Percentiles rank a stretch among this genome's conserved stretches.
Evolutionary conservation across 179 eudicot genomes (phyloP).

Genomic region (Beta lomatogona): DNA sequence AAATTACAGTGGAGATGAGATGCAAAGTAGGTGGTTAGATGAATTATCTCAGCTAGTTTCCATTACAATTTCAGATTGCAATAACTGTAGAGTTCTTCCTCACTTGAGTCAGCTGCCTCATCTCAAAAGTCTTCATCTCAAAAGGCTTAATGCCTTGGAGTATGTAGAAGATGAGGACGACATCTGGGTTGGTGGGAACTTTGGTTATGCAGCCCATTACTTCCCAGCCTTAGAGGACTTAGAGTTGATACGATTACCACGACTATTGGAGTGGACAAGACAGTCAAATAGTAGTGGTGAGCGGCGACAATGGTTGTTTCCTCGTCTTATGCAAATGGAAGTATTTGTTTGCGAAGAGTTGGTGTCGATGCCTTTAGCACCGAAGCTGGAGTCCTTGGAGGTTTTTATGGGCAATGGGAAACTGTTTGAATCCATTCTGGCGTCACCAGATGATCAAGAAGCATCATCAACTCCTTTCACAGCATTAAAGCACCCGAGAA

Average conservation of each 20-base stretch:
- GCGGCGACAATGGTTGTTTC: background rate
- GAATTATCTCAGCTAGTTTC: background rate
- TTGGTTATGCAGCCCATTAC: no score
- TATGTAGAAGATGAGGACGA: background rate
- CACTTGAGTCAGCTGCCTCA: background rate
- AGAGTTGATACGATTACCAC: no score
- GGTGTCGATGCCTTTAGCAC: conserved; percentile 15
- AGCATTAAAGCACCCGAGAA: no score
- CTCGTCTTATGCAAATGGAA: background rate
- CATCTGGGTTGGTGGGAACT: no score
- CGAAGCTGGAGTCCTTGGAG: conserved; percentile 10
- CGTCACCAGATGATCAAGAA: no score
- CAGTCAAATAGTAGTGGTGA: background rate
- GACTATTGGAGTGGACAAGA: conserved; percentile 2
- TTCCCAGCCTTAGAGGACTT: no score
- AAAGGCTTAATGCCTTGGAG: background rate
- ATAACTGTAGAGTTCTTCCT: conserved; percentile 6
- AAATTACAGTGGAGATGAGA: background rate
- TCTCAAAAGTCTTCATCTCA: background rate
- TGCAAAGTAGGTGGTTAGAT: background rate
- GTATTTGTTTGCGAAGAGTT: background rate
- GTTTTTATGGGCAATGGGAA: background rate
- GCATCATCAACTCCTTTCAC: no score
- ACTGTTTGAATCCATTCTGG: no score
- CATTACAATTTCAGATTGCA: background rate